Evolutionary conservation across 352 stramenopile species (phyloP).

Genomic region (Thalassiosira sp.): DNA sequence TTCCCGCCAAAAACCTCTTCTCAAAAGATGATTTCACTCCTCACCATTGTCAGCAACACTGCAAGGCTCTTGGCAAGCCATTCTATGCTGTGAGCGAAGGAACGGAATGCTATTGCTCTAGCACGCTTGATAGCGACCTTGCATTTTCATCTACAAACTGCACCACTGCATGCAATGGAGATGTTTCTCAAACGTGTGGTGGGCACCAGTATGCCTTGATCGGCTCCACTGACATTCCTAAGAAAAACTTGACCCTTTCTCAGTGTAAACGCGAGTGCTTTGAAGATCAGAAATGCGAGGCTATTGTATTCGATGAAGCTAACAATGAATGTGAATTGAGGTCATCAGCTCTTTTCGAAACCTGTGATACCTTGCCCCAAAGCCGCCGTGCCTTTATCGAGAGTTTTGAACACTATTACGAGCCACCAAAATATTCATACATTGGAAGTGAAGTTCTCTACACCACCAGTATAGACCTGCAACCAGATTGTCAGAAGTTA

Average conservation of each 20-base stretch:
- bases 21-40: constrained; percentile 3
- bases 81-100: constrained; percentile 29
- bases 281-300: constrained; percentile 20
- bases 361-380: background rate
- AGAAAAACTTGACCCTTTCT: constrained; percentile 13
- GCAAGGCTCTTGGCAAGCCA: background rate
- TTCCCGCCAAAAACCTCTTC: background rate
- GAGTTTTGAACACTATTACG: constrained; percentile 27
- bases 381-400: constrained; percentile 6
- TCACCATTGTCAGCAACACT: constrained; percentile 25
- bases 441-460: constrained; percentile 14
- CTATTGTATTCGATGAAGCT: constrained; percentile 19
- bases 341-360: constrained; percentile 25
- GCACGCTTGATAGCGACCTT: background rate
- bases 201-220: constrained; percentile 19
- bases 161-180: constrained; percentile 19
- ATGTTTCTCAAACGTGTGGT: constrained; percentile 15
- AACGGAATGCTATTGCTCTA: constrained; percentile 9
- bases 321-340: constrained; percentile 21
- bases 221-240: constrained; percentile 20
- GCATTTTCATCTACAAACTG: constrained; percentile 5
- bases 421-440: constrained; percentile 13
- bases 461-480: constrained; percentile 14
- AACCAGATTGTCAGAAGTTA: constrained; percentile 26
- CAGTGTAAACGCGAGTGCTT: constrained; percentile 34